These are phyloP conservation scores for Ambrosiella beaveri DNA, from an alignment of 2,329 filamentous ascomycete species.

Conservation along the genomic window DNA sequence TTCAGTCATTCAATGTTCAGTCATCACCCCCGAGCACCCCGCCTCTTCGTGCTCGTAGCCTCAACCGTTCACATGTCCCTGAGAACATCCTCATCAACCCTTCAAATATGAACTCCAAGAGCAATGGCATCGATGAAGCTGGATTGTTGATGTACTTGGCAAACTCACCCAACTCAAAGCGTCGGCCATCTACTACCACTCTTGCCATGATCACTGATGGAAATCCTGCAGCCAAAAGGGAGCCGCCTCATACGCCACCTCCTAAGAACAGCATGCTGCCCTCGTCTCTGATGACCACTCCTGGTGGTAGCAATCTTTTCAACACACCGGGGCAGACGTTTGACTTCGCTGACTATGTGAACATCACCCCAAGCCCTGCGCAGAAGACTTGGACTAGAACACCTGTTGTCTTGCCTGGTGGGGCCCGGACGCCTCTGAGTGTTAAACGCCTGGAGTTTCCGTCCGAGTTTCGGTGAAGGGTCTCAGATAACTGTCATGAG, in stretches of 20 bases:
- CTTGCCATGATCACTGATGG: constrained; percentile 34
- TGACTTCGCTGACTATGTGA: constrained; percentile 93
- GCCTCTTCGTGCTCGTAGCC: constrained; percentile 41
- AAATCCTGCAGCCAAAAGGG: constrained; percentile 33
- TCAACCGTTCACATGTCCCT: constrained; percentile 27
- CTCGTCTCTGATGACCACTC: constrained; percentile 81
- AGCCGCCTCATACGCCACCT: constrained; percentile 58
- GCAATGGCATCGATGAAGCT: constrained; percentile 46
- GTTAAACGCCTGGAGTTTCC: constrained; percentile 12
- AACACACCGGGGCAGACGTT: constrained; percentile 69
- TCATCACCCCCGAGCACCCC: constrained; percentile 74
- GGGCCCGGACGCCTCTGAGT: constrained; percentile 19
- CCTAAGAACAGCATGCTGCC: constrained; percentile 50
- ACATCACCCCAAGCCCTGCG: constrained; percentile 88
- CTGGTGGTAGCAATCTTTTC: constrained; percentile 50
- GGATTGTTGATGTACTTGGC: constrained; percentile 72
- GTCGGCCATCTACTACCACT: constrained; percentile 1
- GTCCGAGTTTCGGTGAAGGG: constrained; percentile 10
- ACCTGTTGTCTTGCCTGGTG: constrained; percentile 49
- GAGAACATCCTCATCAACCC: constrained; percentile 8
- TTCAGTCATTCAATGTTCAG: constrained; percentile 54
- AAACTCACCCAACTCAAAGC: constrained; percentile 66
- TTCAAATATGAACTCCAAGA: background rate
- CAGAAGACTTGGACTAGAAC: constrained; percentile 62
- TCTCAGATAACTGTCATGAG: background rate